A percentile compares a stretch with the other conserved stretches of the same genome.
These are phyloP conservation scores for Pterula multifida DNA, from an alignment of 1,284 basidiomycete species.

Conservation along the genomic window DNA sequence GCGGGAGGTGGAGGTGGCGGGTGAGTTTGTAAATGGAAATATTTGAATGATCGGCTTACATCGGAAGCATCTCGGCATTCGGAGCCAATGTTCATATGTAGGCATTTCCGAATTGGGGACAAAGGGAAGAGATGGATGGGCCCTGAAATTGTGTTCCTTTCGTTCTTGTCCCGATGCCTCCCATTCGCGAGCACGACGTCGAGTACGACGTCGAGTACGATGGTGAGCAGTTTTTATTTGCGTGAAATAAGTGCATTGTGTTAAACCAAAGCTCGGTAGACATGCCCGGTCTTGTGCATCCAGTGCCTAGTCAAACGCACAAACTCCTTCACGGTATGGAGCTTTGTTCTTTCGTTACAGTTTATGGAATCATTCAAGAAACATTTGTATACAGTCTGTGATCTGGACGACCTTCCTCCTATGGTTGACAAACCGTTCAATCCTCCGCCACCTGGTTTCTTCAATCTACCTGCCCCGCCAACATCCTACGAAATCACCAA, in stretches of 20 bases:
- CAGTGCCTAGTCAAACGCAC: too few relatives aligned
- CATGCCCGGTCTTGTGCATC: too few relatives aligned
- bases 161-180: neutral
- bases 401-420: slow-evolving; percentile 1
- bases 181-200: neutral
- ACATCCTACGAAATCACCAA: neutral
- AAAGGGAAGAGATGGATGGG: neutral
- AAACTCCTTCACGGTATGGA: too few relatives aligned
- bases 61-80: neutral
- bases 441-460: neutral
- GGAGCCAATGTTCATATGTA: neutral
- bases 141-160: neutral
- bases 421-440: neutral
- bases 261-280: too few relatives aligned
- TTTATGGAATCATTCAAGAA: too few relatives aligned
- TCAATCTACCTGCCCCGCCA: neutral
- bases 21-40: too few relatives aligned
- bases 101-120: neutral
- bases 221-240: too few relatives aligned
- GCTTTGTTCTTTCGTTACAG: too few relatives aligned
- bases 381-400: neutral
- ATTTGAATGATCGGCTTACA: neutral
- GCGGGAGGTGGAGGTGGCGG: too few relatives aligned
- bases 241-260: too few relatives aligned
- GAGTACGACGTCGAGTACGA: neutral